Evolutionary conservation across 2,329 filamentous ascomycete genomes (phyloP).

Genomic region (Alternaria panax): DNA sequence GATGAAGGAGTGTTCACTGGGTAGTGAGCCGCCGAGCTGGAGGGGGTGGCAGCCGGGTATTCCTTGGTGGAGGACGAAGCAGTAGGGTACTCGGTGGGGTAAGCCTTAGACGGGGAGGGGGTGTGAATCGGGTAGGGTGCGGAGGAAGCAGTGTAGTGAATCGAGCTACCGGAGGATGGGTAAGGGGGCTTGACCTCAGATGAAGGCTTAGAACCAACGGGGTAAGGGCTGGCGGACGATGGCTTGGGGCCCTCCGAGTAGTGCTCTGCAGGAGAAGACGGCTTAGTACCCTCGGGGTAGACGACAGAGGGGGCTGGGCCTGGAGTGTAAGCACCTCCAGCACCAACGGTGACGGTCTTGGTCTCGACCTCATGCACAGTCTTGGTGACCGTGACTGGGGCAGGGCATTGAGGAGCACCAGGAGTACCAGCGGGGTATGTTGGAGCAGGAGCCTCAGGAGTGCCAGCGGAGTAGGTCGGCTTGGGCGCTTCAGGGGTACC

Average conservation of each 20-base stretch:
- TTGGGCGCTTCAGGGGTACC: not conserved
- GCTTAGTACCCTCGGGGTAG: not conserved
- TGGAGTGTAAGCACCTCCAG: constrained; percentile 1
- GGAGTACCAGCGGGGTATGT: constrained; percentile 17
- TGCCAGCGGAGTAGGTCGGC: not conserved
- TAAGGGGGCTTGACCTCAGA: constrained; percentile 5
- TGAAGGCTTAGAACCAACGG: not conserved
- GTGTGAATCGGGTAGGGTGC: constrained; percentile 34
- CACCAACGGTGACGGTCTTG: constrained; percentile 33
- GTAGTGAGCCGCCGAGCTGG: not conserved
- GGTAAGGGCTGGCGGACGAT: constrained; percentile 5
- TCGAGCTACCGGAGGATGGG: constrained; percentile 10
- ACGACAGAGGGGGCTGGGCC: constrained; percentile 13
- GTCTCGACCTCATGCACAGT: constrained; percentile 32
- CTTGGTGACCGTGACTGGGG: constrained; percentile 37
- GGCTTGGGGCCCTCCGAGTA: constrained; percentile 14
- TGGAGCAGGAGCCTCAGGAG: not conserved
- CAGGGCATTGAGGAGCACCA: constrained; percentile 30
- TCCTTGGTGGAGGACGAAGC: not conserved
- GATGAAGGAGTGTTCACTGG: constrained; percentile 3
- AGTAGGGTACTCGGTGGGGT: not conserved
- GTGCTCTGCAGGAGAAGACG: constrained; percentile 10
- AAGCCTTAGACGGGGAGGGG: constrained; percentile 2
- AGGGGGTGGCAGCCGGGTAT: not conserved
- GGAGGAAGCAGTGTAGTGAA: constrained; percentile 11